Conservation (phyloP, 2,329 filamentous ascomycete genomes). For the Fusarium kyushuense region DNA sequence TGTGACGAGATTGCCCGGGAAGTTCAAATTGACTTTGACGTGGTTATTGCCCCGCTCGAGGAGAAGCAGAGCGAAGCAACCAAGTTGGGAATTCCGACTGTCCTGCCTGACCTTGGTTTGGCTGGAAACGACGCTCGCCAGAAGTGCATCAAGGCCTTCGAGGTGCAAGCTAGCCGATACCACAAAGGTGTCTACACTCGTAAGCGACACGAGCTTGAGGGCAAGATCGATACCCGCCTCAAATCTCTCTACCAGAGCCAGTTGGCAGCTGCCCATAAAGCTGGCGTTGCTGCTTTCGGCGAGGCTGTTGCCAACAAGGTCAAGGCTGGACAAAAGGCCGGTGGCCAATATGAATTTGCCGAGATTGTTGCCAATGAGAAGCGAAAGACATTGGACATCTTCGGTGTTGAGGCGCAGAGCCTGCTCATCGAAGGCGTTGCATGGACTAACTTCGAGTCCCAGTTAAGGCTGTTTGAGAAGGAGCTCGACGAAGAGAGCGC, state of each 20-base stretch:
- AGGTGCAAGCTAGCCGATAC: constrained; percentile 90
- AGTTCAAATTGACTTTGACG: constrained; percentile 85
- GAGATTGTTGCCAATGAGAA: constrained; percentile 91
- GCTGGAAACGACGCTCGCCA: constrained; percentile 78
- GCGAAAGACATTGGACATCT: constrained; percentile 77
- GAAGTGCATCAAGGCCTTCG: constrained; percentile 84
- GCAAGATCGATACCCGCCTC: constrained; percentile 87
- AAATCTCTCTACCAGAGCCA: constrained; percentile 92
- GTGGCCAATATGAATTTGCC: constrained; percentile 91
- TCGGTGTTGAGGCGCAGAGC: constrained; percentile 79
- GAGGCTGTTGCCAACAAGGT: constrained; percentile 89
- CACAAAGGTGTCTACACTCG: constrained; percentile 94
- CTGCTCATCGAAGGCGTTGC: constrained; percentile 81
- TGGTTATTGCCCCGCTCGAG: constrained; percentile 84
- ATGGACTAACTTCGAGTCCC: constrained; percentile 90
- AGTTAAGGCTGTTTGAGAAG: constrained; percentile 84
- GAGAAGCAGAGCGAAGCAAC: constrained; percentile 82
- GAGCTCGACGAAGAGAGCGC: constrained; percentile 91
- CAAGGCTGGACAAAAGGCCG: constrained; percentile 92
- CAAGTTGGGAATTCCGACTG: constrained; percentile 76
- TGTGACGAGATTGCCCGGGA: constrained; percentile 97
- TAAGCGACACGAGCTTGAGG: constrained; percentile 86
- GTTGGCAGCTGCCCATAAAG: constrained; percentile 87
- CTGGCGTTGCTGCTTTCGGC: constrained; percentile 84
- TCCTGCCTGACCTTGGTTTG: constrained; percentile 80